These are phyloP conservation scores for Pseudogymnoascus sp. DNA, from an alignment of 2,329 filamentous ascomycete species.

Conservation along the genomic window DNA sequence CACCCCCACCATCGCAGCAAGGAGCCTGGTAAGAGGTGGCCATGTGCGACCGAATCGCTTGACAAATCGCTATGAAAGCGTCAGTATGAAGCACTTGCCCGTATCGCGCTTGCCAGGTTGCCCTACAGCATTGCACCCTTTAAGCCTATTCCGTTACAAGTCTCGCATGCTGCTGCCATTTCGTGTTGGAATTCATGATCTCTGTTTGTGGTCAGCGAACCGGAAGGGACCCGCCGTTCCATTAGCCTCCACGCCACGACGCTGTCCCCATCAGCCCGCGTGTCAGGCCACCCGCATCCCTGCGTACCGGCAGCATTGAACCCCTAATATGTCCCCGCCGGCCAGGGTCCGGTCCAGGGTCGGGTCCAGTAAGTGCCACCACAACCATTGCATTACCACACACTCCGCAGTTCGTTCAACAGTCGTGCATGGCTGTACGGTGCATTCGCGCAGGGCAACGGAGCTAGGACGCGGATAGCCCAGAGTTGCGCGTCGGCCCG, in stretches of 20 bases:
- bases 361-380: neutral
- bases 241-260: neutral
- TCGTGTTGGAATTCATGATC: neutral
- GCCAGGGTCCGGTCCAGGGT: neutral
- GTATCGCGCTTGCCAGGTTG: neutral
- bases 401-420: neutral
- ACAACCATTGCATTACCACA: neutral
- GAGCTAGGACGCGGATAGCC: neutral
- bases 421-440: neutral
- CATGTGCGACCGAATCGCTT: neutral
- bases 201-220: neutral
- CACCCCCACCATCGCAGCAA: neutral
- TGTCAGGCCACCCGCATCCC: neutral
- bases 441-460: neutral
- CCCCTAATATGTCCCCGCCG: neutral
- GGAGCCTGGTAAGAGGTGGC: neutral
- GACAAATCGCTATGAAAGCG: neutral
- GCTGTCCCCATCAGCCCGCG: neutral
- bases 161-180: neutral
- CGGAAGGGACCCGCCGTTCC: slow-evolving; percentile 2
- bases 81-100: neutral
- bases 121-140: neutral
- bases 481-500: neutral
- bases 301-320: neutral
- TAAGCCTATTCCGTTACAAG: neutral